These are phyloP conservation scores for Ogataea henricii DNA, from an alignment of 805 yeast species.

Conservation along the genomic window DNA sequence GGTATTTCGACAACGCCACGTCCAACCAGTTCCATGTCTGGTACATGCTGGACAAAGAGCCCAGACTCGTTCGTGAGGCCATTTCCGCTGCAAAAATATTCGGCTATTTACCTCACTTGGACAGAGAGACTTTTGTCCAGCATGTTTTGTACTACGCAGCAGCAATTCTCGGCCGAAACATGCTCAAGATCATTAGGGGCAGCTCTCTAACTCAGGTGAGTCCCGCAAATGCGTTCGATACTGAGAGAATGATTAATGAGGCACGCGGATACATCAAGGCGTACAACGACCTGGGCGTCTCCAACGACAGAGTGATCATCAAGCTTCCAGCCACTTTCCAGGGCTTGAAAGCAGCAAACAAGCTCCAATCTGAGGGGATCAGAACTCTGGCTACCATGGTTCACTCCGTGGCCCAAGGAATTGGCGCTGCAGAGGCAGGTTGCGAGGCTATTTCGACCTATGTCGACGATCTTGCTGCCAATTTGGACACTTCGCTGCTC, in stretches of 20 bases:
- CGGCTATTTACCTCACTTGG: constrained; percentile 9
- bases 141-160: constrained; percentile 23
- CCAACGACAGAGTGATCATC: constrained; percentile 33
- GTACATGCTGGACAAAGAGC: constrained; percentile 23
- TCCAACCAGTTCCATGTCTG: constrained; percentile 29
- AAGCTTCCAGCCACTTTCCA: constrained; percentile 38
- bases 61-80: constrained; percentile 22
- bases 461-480: constrained; percentile 34
- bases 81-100: constrained; percentile 13
- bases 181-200: constrained; percentile 22
- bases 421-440: constrained; percentile 40
- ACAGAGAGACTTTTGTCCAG: constrained; percentile 21
- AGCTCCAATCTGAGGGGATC: constrained; percentile 26
- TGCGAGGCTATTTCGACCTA: constrained; percentile 36
- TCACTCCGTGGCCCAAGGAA: constrained; percentile 38
- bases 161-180: constrained; percentile 26
- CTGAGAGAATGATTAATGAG: constrained; percentile 25
- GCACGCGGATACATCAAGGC: constrained; percentile 32
- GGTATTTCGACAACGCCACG: constrained; percentile 24
- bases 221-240: constrained; percentile 29
- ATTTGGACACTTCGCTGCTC: constrained; percentile 30
- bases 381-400: constrained; percentile 37
- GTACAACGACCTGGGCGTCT: constrained; percentile 34
- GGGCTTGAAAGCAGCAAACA: constrained; percentile 32
- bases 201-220: constrained; percentile 30